phyloP scores from a whole-genome alignment of 768 basidiomycete genomes.

The Strobilomyces echinocephalus region DNA sequence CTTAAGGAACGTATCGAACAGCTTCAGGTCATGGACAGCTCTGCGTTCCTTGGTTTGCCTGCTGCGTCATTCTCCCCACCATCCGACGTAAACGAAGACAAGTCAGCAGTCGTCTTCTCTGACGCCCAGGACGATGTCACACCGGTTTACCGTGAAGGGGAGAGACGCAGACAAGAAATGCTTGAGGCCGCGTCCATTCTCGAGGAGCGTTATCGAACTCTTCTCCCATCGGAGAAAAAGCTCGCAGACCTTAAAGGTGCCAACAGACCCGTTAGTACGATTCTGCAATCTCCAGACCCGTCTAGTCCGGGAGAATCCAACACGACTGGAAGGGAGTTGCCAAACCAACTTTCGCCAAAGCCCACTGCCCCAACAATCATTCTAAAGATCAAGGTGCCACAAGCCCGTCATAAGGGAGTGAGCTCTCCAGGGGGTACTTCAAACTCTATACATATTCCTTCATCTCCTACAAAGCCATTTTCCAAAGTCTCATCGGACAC shows the following conservation, averaged over 20 bases:
- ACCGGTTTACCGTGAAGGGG: slow-evolving; percentile 54
- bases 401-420: slow-evolving; percentile 19
- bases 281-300: slow-evolving; percentile 13
- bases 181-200: slow-evolving; percentile 59
- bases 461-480: slow-evolving; percentile 23
- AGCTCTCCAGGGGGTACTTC: slow-evolving; percentile 18
- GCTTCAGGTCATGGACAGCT: slow-evolving; percentile 64
- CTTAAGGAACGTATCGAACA: slow-evolving; percentile 87
- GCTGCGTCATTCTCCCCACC: slow-evolving; percentile 50
- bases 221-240: slow-evolving; percentile 63
- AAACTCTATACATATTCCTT: slow-evolving; percentile 7
- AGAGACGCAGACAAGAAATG: slow-evolving; percentile 70
- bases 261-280: slow-evolving; percentile 15
- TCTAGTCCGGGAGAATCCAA: slow-evolving; percentile 14
- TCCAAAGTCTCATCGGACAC: slow-evolving; percentile 30
- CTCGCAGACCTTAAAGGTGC: slow-evolving; percentile 31
- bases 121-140: slow-evolving; percentile 36
- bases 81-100: slow-evolving; percentile 20
- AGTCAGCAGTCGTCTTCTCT: slow-evolving; percentile 28
- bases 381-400: slow-evolving; percentile 33
- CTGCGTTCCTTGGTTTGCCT: slow-evolving; percentile 62
- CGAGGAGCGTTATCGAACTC: slow-evolving; percentile 69
- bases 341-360: slow-evolving; percentile 13
- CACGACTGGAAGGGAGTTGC: slow-evolving; percentile 6
- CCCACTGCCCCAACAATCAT: slow-evolving; percentile 25